Evolutionary conservation across 2,329 filamentous ascomycete genomes (phyloP), one percentile per base, ranked within the genome.

Genomic region (Fusarium sp.): DNA sequence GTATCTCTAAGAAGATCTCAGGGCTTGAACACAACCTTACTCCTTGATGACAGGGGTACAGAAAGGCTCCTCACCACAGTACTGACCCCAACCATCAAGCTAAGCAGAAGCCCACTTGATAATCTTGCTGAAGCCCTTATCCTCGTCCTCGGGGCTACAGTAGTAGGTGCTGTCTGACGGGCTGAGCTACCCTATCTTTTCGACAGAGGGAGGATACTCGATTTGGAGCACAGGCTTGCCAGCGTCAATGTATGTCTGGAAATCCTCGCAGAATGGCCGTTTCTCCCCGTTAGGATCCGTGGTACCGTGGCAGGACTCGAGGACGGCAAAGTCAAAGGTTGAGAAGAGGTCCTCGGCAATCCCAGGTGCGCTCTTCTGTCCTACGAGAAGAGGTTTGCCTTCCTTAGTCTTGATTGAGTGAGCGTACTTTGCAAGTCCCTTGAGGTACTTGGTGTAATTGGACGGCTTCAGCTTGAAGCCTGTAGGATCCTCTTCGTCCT

Each of bases 281-380:
- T 35, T 69, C 45, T 65, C 56, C 43, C 64, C 67, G 11, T 41
- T 35, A 31, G 56, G 53, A 29, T 70, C 55, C 40, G 63, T 69
- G 47, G 66, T 72, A 37, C 74, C 72, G 29, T 74, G 65, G 58
- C 74, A 82, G 69, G 79, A 70, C 63, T 81, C 66, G 69, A 81
- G 66, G 61, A 80, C 68, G 29, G 76, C 76, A 58, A 78, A 78
- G 61, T 78, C 76, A 20, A 77, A 70, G n/a, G 56, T 50, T 23
- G 58, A 63, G 25, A 70, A 66, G 6, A 78, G 70, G 25, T 67
- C 49, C 3, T 60, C 25, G 20, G 75, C 72, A 33, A 77, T 71
- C 25, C 72, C 67, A 4, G 70, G 67, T 10, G 75, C 75, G 48
- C 78, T 78, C 69, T 78, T 78, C 47, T 78, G 76, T n/a, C 76